phyloP scores from a whole-genome alignment of 2,329 filamentous ascomycete species.

The Zasmidium citrigriseum region DNA sequence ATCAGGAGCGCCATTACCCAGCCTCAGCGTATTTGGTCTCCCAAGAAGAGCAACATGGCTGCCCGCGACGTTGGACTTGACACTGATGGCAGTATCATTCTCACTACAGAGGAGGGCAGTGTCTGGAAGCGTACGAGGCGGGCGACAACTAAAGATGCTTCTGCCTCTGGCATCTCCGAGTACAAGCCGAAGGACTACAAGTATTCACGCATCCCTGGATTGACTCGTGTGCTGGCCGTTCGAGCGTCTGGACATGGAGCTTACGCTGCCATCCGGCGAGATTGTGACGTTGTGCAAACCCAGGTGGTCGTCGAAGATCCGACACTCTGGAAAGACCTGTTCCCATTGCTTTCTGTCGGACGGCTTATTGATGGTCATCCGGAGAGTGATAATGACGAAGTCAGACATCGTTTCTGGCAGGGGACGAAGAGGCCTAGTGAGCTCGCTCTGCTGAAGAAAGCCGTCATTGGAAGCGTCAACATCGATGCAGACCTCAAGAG shows the following conservation, averaged over 20 bases:
- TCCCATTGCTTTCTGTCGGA: conserved; percentile 67
- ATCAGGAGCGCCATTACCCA: conserved; percentile 78
- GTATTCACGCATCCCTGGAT: conserved; percentile 83
- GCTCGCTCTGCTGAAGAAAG: conserved; percentile 55
- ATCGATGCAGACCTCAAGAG: conserved; percentile 63
- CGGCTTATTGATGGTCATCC: conserved; percentile 49
- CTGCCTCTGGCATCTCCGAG: conserved; percentile 50
- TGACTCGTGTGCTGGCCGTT: conserved; percentile 82
- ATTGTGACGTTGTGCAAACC: conserved; percentile 77
- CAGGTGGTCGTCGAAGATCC: conserved; percentile 68
- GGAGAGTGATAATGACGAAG: conserved; percentile 45
- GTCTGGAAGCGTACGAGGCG: conserved; percentile 89
- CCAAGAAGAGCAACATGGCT: conserved; percentile 80
- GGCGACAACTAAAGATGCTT: conserved; percentile 72
- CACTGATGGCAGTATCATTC: conserved; percentile 90
- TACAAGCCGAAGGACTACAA: conserved; percentile 86
- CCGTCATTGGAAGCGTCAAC: conserved; percentile 64
- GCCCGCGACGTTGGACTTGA: conserved; percentile 85
- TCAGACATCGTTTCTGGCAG: conserved; percentile 51
- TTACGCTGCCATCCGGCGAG: conserved; percentile 82
- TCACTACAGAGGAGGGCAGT: conserved; percentile 87
- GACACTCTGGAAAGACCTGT: conserved; percentile 72
- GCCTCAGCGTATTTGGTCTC: conserved; percentile 84
- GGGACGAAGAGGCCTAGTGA: conserved; percentile 47
- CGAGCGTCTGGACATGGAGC: conserved; percentile 87